Percentiles rank a stretch among this genome's conserved stretches.
Evolutionary conservation across 2,329 filamentous ascomycete genomes (phyloP).

Genomic region (Blastomyces gilchristii): DNA sequence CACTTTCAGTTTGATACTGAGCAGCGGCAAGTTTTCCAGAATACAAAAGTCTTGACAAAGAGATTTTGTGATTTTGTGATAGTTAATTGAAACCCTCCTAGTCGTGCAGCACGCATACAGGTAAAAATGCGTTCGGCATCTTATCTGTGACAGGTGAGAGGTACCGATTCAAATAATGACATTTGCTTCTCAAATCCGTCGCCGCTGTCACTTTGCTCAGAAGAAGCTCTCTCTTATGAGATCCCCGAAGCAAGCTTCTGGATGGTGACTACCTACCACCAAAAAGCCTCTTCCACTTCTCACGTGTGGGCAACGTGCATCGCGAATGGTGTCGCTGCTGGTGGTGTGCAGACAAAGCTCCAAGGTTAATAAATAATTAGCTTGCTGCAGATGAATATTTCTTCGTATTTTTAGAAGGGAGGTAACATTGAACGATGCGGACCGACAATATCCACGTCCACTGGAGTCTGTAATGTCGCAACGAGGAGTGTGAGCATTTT

Average conservation of each 20-base stretch:
- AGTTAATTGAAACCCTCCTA: background rate
- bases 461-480: background rate
- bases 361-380: background rate
- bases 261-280: background rate
- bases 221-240: background rate
- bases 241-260: background rate
- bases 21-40: background rate
- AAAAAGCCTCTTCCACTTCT: background rate
- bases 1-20: background rate
- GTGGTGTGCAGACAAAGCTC: background rate
- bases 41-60: background rate
- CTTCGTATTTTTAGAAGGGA: no score
- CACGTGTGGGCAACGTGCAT: background rate
- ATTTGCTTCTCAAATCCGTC: background rate
- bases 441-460: background rate
- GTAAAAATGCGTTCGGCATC: background rate
- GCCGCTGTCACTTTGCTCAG: background rate
- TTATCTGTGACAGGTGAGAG: background rate
- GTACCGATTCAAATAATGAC: background rate
- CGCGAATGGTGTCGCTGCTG: background rate
- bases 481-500: background rate
- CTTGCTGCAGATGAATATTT: background rate
- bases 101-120: background rate
- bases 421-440: background rate
- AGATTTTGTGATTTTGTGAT: background rate